Conservation (phyloP, 129 eudicot genomes). For the Lactuca sativa region DNA sequence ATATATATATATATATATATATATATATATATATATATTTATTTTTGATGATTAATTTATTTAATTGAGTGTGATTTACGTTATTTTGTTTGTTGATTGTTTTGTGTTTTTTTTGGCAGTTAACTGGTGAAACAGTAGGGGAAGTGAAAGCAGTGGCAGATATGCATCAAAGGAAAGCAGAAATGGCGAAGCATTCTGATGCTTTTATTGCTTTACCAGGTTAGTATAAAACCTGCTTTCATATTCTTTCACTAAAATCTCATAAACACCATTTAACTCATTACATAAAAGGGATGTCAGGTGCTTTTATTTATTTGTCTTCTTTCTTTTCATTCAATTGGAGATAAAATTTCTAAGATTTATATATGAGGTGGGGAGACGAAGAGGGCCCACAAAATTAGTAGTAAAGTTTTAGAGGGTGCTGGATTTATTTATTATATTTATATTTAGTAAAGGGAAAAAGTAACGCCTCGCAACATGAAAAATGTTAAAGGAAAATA, state of each 20-base stretch:
- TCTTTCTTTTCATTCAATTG: conserved; percentile 22
- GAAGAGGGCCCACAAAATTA: conserved; percentile 22
- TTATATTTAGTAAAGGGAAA: background rate
- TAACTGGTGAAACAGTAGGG: conserved; percentile 98
- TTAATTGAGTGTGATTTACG: background rate
- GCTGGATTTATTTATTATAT: background rate
- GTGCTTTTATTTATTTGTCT: conserved; percentile 32
- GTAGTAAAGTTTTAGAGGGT: conserved; percentile 5
- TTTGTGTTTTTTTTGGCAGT: conserved; percentile 42
- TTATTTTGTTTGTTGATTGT: conserved; percentile 8
- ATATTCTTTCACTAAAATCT: conserved; percentile 36
- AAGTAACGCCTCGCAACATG: background rate
- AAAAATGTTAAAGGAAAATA: too few species aligned
- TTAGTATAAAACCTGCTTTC: conserved; percentile 40
- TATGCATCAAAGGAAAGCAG: conserved; percentile 99
- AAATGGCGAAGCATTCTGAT: conserved; percentile 98
- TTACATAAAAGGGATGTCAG: conserved; percentile 11
- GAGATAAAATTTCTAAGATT: background rate
- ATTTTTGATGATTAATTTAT: background rate
- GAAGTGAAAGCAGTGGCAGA: conserved; percentile 99
- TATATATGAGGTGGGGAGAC: conserved; percentile 6
- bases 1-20: background rate
- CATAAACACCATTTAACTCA: conserved; percentile 17
- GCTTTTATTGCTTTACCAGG: conserved; percentile 99
- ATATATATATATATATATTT: background rate